phyloP scores from a whole-genome alignment of 192 early-diverging fungal genomes.

The Entomortierella chlamydospora region DNA sequence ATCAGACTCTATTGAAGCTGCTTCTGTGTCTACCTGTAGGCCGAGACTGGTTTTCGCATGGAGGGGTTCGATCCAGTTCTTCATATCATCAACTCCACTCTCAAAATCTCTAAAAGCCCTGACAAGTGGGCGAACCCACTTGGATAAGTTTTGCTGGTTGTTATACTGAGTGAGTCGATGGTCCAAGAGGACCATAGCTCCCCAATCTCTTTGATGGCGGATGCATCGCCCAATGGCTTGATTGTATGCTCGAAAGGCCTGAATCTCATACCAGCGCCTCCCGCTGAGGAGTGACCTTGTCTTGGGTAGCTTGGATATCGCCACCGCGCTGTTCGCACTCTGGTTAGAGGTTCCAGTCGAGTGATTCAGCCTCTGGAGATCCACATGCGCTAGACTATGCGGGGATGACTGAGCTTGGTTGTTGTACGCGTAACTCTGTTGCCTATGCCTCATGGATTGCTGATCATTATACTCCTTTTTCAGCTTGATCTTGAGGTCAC shows the following conservation, averaged over 20 bases:
- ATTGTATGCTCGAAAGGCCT: slow-evolving; percentile 74
- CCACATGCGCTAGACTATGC: neutral
- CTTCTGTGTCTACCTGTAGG: neutral
- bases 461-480: slow-evolving; percentile 56
- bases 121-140: slow-evolving; percentile 70
- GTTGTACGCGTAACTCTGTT: neutral
- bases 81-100: slow-evolving; percentile 18
- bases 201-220: slow-evolving; percentile 70
- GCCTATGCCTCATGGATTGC: neutral
- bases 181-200: slow-evolving; percentile 72
- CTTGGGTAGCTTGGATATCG: neutral
- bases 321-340: neutral
- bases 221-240: slow-evolving; percentile 70
- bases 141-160: slow-evolving; percentile 67
- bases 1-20: neutral
- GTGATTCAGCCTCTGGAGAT: slow-evolving; percentile 27
- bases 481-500: slow-evolving; percentile 68
- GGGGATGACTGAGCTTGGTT: neutral
- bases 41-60: neutral
- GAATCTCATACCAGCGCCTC: slow-evolving; percentile 70
- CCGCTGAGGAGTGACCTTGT: slow-evolving; percentile 52
- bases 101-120: slow-evolving; percentile 48
- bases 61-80: slow-evolving; percentile 12
- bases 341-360: slow-evolving; percentile 1
- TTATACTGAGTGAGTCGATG: slow-evolving; percentile 61